Evolutionary conservation across 192 early-diverging fungal genomes (phyloP).

Genomic region (Coemansia sp.): DNA sequence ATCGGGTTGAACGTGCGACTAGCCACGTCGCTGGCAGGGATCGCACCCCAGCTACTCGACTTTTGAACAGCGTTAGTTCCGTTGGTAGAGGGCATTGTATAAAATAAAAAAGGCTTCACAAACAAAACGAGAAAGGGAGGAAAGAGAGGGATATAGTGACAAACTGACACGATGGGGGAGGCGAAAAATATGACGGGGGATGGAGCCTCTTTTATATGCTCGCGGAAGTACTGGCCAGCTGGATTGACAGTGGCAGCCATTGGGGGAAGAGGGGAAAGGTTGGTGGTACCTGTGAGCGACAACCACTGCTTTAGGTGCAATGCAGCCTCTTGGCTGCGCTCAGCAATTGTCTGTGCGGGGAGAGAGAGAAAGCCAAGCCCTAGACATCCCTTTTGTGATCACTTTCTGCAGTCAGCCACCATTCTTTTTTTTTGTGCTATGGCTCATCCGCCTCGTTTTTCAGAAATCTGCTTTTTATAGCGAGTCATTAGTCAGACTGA

Average conservation of each 20-base stretch:
- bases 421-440: background rate
- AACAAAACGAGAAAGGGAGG: background rate
- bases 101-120: background rate
- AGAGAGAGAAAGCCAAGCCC: constrained; percentile 11
- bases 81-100: constrained; percentile 31
- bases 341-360: background rate
- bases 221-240: background rate
- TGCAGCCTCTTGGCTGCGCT: background rate
- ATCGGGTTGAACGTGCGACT: constrained; percentile 84
- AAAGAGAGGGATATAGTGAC: background rate
- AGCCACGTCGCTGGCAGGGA: constrained; percentile 64
- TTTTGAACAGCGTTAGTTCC: constrained; percentile 9
- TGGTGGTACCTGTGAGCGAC: background rate
- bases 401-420: background rate
- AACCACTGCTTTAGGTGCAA: background rate
- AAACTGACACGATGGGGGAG: background rate
- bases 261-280: background rate
- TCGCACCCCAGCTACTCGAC: constrained; percentile 31
- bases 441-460: constrained; percentile 33
- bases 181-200: background rate
- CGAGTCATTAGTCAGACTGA: background rate
- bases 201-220: constrained; percentile 5
- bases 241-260: background rate
- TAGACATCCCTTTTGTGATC: background rate
- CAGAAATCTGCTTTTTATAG: constrained; percentile 3